These are phyloP conservation scores for Lantana camara DNA, from an alignment of 257 asterid species.

Conservation along the genomic window DNA sequence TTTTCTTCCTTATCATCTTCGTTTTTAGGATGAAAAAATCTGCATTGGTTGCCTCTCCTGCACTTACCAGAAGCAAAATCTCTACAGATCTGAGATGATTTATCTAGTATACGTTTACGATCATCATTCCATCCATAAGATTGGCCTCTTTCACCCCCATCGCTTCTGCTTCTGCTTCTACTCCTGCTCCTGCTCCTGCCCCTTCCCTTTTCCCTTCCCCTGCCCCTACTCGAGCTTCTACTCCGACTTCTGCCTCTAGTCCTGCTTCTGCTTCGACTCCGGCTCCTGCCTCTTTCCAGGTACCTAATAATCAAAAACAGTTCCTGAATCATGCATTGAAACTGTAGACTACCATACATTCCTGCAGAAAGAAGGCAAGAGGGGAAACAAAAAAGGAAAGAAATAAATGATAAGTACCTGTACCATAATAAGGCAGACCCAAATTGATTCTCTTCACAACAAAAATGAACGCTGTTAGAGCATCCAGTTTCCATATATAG, in stretches of 20 bases:
- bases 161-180: conserved; percentile 51
- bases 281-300: conserved; percentile 59
- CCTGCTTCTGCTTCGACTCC: conserved; percentile 65
- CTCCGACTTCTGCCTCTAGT: conserved; percentile 57
- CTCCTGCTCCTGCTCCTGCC: conserved; percentile 48
- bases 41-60: conserved; percentile 73
- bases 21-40: conserved; percentile 61
- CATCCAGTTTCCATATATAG: conserved; percentile 18
- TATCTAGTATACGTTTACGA: conserved; percentile 45
- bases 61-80: conserved; percentile 64
- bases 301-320: conserved; percentile 39
- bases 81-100: conserved; percentile 57
- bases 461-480: conserved; percentile 3
- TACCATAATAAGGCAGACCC: conserved; percentile 19
- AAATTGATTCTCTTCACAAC: neutral
- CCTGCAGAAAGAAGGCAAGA: no score
- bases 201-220: conserved; percentile 40
- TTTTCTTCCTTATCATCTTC: conserved; percentile 40
- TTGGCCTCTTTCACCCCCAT: conserved; percentile 47
- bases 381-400: neutral
- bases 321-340: neutral
- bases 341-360: no score
- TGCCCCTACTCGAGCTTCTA: conserved; percentile 44
- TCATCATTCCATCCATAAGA: conserved; percentile 62
- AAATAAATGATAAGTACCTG: neutral